A percentile compares a stretch with the other conserved stretches of the same genome.
phyloP scores from a whole-genome alignment of 805 yeast species.

The Tetrapisispora taiwanensis region DNA sequence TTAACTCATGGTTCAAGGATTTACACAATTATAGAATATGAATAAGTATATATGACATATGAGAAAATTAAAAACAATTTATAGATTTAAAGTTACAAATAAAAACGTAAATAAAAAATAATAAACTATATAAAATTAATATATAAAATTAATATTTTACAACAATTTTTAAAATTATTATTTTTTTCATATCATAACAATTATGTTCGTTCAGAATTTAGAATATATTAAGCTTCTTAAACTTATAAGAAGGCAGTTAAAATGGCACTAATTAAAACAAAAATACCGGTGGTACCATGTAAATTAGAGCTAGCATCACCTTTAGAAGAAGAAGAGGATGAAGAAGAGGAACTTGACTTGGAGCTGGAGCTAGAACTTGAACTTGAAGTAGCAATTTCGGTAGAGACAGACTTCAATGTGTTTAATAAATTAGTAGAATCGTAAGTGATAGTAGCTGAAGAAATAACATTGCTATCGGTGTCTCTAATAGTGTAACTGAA shows the following conservation, averaged over 20 bases:
- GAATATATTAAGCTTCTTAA: neutral
- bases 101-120: neutral
- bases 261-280: constrained; percentile 22
- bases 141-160: too few relatives aligned
- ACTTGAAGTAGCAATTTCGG: constrained; percentile 14
- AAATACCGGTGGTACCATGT: constrained; percentile 11
- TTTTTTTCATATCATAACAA: too few relatives aligned
- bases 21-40: neutral
- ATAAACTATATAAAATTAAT: neutral
- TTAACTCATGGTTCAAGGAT: too few relatives aligned
- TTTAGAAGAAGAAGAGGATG: constrained; percentile 12
- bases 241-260: constrained; percentile 31
- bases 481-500: constrained; percentile 35
- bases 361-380: constrained; percentile 7
- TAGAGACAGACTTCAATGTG: constrained; percentile 17
- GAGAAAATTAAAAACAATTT: neutral
- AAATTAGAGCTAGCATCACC: constrained; percentile 16
- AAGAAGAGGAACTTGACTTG: constrained; percentile 6
- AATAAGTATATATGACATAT: neutral
- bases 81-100: neutral
- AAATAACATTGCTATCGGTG: constrained; percentile 26
- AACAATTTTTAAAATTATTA: too few relatives aligned
- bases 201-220: too few relatives aligned
- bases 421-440: constrained; percentile 31
- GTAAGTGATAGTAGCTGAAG: constrained; percentile 23